These are phyloP conservation scores for Colletotrichum incanum DNA, from an alignment of 2,329 filamentous ascomycete genomes.

Conservation along the genomic window DNA sequence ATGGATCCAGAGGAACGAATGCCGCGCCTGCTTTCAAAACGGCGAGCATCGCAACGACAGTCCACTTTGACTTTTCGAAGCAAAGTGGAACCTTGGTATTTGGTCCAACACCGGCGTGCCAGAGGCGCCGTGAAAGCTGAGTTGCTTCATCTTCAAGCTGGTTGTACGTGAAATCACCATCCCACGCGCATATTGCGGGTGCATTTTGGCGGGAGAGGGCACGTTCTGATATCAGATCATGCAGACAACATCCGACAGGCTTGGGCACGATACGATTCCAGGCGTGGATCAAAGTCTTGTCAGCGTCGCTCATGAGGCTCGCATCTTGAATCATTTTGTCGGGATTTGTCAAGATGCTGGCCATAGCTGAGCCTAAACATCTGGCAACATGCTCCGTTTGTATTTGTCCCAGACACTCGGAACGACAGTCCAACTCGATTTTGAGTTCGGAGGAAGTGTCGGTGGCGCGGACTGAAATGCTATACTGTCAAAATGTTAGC, in stretches of 20 bases:
- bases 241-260: background rate
- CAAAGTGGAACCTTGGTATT: constrained; percentile 27
- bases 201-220: background rate
- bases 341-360: background rate
- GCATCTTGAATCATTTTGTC: background rate
- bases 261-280: background rate
- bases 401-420: background rate
- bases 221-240: background rate
- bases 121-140: constrained; percentile 20
- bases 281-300: background rate
- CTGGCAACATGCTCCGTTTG: background rate
- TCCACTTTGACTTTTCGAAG: constrained; percentile 42
- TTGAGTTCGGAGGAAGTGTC: background rate
- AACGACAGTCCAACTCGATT: constrained; percentile 7
- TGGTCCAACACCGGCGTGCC: background rate
- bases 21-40: constrained; percentile 39
- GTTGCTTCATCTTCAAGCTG: constrained; percentile 44
- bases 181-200: constrained; percentile 4
- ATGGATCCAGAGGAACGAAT: background rate
- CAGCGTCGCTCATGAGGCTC: background rate
- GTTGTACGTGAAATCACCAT: constrained; percentile 33
- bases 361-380: background rate
- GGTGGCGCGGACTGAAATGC: background rate
- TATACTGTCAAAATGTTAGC: background rate
- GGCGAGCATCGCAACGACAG: constrained; percentile 35